These are phyloP conservation scores for Uronychia setigera DNA, from an alignment of 73 alveolate genomes.

Conservation along the genomic window DNA sequence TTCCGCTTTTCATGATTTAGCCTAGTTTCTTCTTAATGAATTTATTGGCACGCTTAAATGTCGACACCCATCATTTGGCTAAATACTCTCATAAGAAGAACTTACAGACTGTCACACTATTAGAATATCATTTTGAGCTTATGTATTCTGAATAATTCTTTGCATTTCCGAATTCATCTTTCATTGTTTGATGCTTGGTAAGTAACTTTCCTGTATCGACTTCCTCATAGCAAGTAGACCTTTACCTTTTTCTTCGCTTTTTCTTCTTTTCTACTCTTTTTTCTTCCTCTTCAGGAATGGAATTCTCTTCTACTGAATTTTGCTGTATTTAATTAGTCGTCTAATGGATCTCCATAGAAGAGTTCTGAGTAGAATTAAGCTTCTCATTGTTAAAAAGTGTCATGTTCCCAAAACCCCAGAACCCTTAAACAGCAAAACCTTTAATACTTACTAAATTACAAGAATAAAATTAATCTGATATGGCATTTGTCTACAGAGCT, in stretches of 20 bases:
- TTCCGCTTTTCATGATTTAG: neutral
- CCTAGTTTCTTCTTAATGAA: neutral
- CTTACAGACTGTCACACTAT: neutral
- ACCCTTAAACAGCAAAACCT: too few species aligned
- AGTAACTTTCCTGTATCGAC: too few species aligned
- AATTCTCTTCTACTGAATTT: too few species aligned
- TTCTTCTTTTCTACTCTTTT: neutral
- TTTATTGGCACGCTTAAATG: neutral
- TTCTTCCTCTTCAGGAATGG: neutral
- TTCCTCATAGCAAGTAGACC: too few species aligned
- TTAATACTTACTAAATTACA: too few species aligned
- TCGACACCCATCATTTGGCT: neutral
- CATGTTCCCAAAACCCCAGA: too few species aligned
- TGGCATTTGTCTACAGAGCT: slow-evolving; percentile 68
- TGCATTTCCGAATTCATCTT: neutral
- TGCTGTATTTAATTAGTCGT: too few species aligned
- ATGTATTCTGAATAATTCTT: neutral
- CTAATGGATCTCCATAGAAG: too few species aligned
- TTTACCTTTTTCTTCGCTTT: neutral
- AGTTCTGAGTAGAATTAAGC: too few species aligned
- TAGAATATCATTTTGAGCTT: neutral
- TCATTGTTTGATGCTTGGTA: too few species aligned
- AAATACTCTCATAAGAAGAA: neutral
- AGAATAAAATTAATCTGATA: too few species aligned
- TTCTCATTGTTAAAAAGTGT: too few species aligned